A percentile compares a stretch with the other conserved stretches of the same genome.
Evolutionary conservation across 768 basidiomycete species (phyloP).

Genomic region (Auricularia auricula-judae): DNA sequence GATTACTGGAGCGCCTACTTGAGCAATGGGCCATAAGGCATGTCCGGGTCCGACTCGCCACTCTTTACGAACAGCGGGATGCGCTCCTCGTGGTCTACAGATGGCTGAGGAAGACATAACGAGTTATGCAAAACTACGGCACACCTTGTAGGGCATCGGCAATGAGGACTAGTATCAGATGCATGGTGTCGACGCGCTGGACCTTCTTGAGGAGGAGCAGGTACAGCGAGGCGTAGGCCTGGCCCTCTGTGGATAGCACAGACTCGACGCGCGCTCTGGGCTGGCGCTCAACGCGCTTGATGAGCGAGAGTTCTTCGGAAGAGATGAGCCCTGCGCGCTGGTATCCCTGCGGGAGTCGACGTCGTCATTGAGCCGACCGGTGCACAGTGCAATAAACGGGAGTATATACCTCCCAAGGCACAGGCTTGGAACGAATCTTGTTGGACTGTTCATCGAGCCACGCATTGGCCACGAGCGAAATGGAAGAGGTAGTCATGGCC

Average conservation of each 20-base stretch:
- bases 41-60: slow-evolving; percentile 55
- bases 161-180: slow-evolving; percentile 75
- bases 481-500: slow-evolving; percentile 40
- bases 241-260: slow-evolving; percentile 70
- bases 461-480: slow-evolving; percentile 65
- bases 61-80: slow-evolving; percentile 63
- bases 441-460: slow-evolving; percentile 81
- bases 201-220: slow-evolving; percentile 81
- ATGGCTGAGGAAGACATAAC: not conserved
- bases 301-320: slow-evolving; percentile 70
- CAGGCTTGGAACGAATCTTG: slow-evolving; percentile 82
- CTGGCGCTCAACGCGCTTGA: slow-evolving; percentile 86
- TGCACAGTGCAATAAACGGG: not conserved
- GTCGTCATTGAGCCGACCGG: not conserved
- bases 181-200: slow-evolving; percentile 77
- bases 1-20: slow-evolving; percentile 30
- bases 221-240: slow-evolving; percentile 77
- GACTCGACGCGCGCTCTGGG: slow-evolving; percentile 63
- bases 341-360: slow-evolving; percentile 56
- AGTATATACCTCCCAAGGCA: slow-evolving; percentile 84
- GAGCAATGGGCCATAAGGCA: slow-evolving; percentile 72
- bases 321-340: slow-evolving; percentile 88
- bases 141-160: slow-evolving; percentile 78
- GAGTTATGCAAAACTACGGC: slow-evolving; percentile 10
- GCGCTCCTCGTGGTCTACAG: slow-evolving; percentile 75